Percentiles rank a stretch among this genome's conserved stretches.
These are phyloP conservation scores for Scheffersomyces illinoinensis DNA, from an alignment of 1,139 yeast genomes.

Conservation along the genomic window DNA sequence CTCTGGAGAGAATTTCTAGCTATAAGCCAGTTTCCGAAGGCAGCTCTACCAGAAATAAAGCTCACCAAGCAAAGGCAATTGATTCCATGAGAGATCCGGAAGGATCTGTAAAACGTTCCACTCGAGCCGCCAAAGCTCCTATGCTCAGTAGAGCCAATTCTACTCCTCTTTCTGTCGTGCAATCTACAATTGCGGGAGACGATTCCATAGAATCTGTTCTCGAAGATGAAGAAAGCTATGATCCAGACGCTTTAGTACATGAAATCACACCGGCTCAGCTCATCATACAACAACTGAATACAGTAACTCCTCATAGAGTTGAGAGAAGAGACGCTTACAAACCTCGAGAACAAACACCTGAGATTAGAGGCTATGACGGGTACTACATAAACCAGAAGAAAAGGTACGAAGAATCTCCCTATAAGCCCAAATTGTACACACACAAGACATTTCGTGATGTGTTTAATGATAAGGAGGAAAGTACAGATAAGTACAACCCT, in stretches of 20 bases:
- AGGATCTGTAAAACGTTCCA: neutral
- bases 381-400: constrained; percentile 42
- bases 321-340: constrained; percentile 4
- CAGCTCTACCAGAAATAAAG: constrained; percentile 1
- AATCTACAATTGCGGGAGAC: neutral
- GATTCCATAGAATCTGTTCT: neutral
- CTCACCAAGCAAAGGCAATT: neutral
- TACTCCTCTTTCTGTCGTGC: neutral
- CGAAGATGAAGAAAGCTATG: constrained; percentile 10
- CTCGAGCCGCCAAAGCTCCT: neutral
- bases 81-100: neutral
- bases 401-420: constrained; percentile 33
- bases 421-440: constrained; percentile 40
- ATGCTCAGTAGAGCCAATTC: neutral
- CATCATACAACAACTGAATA: constrained; percentile 14
- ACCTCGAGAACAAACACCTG: neutral
- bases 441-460: constrained; percentile 45
- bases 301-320: constrained; percentile 5
- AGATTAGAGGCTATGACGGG: constrained; percentile 18
- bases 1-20: neutral
- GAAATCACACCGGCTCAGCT: constrained; percentile 41
- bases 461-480: constrained; percentile 34
- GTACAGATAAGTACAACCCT: constrained; percentile 37
- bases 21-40: neutral
- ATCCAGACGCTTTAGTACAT: constrained; percentile 34